Evolutionary conservation across 2,329 filamentous ascomycete genomes (phyloP).

Genomic region (Furcasterigmium sp.): DNA sequence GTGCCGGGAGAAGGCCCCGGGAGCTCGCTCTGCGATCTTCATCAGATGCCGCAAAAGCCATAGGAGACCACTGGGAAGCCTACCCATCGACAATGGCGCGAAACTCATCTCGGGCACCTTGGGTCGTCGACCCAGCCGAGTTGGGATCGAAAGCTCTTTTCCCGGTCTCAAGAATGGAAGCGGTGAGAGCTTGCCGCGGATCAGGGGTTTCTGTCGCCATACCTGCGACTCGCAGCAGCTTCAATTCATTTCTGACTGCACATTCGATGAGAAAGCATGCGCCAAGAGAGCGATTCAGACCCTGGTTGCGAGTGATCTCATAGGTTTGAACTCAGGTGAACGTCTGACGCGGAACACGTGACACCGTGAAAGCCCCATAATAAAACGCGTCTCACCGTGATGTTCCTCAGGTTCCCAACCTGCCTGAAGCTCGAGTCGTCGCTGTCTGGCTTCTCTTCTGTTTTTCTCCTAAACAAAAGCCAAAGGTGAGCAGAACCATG

Average conservation of each 20-base stretch:
- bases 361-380: not conserved
- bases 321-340: no score
- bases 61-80: not conserved
- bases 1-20: constrained; percentile 51
- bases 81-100: constrained; percentile 45
- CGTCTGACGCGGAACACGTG: not conserved
- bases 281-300: no score
- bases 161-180: constrained; percentile 31
- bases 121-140: constrained; percentile 23
- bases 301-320: no score
- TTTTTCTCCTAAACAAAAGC: not conserved
- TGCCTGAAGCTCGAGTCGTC: no score
- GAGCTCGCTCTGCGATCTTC: constrained; percentile 26
- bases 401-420: no score
- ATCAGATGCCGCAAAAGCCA: no score
- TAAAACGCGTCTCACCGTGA: no score
- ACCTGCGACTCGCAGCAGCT: not conserved
- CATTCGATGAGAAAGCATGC: no score
- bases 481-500: not conserved
- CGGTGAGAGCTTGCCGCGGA: constrained; percentile 15
- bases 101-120: constrained; percentile 32
- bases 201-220: constrained; percentile 9
- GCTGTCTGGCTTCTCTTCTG: no score
- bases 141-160: constrained; percentile 45
- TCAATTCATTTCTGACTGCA: no score